phyloP scores from a whole-genome alignment of 2,329 filamentous ascomycete species.

The Byssochlamys sp. region DNA sequence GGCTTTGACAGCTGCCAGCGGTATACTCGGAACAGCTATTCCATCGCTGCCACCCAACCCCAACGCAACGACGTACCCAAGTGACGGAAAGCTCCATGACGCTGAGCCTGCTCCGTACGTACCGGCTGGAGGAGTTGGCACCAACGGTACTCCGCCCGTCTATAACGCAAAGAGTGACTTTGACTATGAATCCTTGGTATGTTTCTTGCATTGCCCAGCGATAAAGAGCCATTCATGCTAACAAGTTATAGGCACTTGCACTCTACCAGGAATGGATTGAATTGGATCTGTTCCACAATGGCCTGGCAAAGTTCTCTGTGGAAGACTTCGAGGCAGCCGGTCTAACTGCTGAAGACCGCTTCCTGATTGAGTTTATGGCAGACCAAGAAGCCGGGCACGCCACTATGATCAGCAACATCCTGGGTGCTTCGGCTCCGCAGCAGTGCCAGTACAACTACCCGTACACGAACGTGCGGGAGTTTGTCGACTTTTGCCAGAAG shows the following conservation, averaged over 20 bases:
- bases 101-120: constrained; percentile 61
- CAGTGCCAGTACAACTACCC: constrained; percentile 80
- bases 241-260: constrained; percentile 45
- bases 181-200: constrained; percentile 64
- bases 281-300: constrained; percentile 71
- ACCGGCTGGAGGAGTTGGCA: constrained; percentile 64
- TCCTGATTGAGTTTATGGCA: constrained; percentile 65
- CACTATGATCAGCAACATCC: constrained; percentile 66
- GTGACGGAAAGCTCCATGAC: constrained; percentile 59
- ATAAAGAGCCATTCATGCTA: not conserved
- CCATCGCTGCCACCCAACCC: constrained; percentile 48
- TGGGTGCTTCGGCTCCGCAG: constrained; percentile 58
- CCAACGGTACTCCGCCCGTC: constrained; percentile 65
- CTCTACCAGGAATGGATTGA: constrained; percentile 80
- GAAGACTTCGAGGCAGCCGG: constrained; percentile 61
- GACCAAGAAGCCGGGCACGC: constrained; percentile 70
- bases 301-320: constrained; percentile 58
- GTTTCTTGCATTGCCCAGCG: constrained; percentile 4
- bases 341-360: constrained; percentile 58
- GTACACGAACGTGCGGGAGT: constrained; percentile 63
- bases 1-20: constrained; percentile 43
- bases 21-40: constrained; percentile 46
- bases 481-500: constrained; percentile 75
- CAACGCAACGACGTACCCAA: constrained; percentile 60
- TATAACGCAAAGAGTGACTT: constrained; percentile 74